Base-by-base conservation (phyloP, 495 filamentous ascomycete genomes). In the Penicillium canescens region DNA sequence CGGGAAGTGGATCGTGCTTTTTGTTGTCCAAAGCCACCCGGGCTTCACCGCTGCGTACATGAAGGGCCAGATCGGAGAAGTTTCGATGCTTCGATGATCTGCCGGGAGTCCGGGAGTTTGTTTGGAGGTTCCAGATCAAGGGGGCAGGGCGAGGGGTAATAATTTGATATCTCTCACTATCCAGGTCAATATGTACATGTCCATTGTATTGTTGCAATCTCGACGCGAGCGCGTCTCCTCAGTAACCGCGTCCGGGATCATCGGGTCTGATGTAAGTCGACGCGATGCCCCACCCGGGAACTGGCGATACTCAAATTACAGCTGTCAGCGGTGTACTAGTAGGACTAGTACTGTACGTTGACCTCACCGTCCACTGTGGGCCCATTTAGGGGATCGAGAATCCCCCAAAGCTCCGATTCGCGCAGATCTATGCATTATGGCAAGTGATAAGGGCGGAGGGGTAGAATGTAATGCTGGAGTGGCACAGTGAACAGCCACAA, bases 161-260 rank as follows among this genome's bases (percentile, higher is more conserved):
- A 31, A 31, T 31, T 31, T 31, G 28, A 31, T 31, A 54, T 54
- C 51, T 47, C 18, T 37, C 42, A 54, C 24, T 21, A 45, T 39
- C 55, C 39, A 33, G 31, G 28, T 50, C 39, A 34, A 43, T 13
- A 11, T 39, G 50, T 42, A 39, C 46, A 23, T n/a, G 35, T 63
- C 24, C 50, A 44, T 41, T 54, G 39, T 46, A 31, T 7, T 7
- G 9, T 31, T 31, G 28, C 9, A 31, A 31, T 31, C 28, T 60
- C 50, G 52, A 57, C 52, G 62, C 59, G 55, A 61, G 59, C 61
- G 64, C 64, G 64, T 67, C 65, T 65, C 64, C 64, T 43, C 57
- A 67, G 64, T 67, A 67, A 67, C 64, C 64, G 64, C 59, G 54
- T 66, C 60, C 48, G 39, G 61, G 62, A 64, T 60, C 55, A 23